These are phyloP conservation scores for Astragalus membranaceus DNA, from an alignment of 306 rosid species.

Conservation along the genomic window DNA sequence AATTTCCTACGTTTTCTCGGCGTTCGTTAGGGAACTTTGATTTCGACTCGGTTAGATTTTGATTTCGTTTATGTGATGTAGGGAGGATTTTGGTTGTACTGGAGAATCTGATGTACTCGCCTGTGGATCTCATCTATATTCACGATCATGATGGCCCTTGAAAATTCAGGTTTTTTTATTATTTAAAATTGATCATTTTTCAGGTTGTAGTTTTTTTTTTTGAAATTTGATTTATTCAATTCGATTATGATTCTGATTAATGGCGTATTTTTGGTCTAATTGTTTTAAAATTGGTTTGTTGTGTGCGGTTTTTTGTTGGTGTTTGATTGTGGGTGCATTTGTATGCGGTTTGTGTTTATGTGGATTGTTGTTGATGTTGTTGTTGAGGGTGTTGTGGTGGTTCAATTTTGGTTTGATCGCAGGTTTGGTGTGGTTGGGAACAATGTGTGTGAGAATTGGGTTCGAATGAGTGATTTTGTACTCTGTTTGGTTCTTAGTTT, in stretches of 20 bases:
- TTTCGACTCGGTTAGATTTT: slow-evolving; percentile 5
- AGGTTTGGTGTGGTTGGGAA: slow-evolving; percentile 17
- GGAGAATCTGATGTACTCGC: slow-evolving; percentile 85
- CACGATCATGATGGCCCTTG: slow-evolving; percentile 88
- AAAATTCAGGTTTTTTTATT: slow-evolving; percentile 53
- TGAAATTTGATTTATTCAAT: neutral
- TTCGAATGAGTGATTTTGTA: neutral
- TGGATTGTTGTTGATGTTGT: neutral
- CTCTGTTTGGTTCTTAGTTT: slow-evolving; percentile 17
- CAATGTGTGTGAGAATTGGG: slow-evolving; percentile 23
- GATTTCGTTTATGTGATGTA: neutral
- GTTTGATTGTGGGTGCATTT: neutral
- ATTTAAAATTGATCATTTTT: too few relatives aligned
- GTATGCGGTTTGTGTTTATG: neutral
- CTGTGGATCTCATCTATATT: slow-evolving; percentile 67
- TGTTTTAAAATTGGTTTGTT: neutral
- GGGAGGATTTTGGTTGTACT: slow-evolving; percentile 31
- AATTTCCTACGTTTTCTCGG: slow-evolving; percentile 12
- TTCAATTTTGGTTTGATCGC: slow-evolving; percentile 18
- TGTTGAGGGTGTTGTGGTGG: neutral
- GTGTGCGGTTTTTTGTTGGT: neutral
- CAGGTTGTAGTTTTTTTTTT: neutral
- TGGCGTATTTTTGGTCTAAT: neutral
- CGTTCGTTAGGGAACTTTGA: neutral
- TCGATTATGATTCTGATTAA: neutral